Base-by-base conservation (phyloP, 1,284 basidiomycete genomes). In the Tilletiopsis washingtonensis region DNA sequence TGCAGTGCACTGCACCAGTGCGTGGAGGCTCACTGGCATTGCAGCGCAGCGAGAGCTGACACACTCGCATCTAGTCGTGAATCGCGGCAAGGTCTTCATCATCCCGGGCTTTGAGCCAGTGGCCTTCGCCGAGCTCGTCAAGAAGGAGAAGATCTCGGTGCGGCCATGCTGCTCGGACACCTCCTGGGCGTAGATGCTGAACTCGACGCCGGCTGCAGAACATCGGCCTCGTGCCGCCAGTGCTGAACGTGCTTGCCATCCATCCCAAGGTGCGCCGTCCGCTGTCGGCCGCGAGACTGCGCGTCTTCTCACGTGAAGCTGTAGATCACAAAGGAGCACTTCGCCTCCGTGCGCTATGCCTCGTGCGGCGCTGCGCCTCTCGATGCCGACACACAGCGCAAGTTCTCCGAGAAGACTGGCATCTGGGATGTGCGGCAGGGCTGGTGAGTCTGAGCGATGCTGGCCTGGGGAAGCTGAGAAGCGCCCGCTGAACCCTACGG, bases 321-420 rank as follows among this genome's bases (percentile, higher is more conserved):
- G n/a, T n/a, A n/a, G n/a, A n/a, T n/a, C n/a, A n/a, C n/a, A n/a
- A 45, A 34, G 7, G 51, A 54, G 9, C 36, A 44, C 12, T 56
- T 54, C 23, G 20, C 15, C 20, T 51, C 41, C 40, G 45, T 61
- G 14, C 45, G 38, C 4, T 25, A 37, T n/a, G 15, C 43, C 5
- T 12, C 40, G 12, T 59, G 47, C 17, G 60, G 57, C 11, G 60
- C 57, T 3, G 57, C 60, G 4, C 60, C 60, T 3, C 44, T 62
- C 3, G 55, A 57, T 39, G 48, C 45, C 17, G 54, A 54, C n/a
- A 51, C 48, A 5, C 47, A 56, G 25, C 17, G 23, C 11, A 40
- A 26, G 3, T 59, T 62, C 29, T 43, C 39, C n/a, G 43, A 50
- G 17, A 60, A 57, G 43, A 53, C 46, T 6, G 49, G 56, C 3